A percentile compares a stretch with the other conserved stretches of the same genome.
phyloP scores from a whole-genome alignment of 306 rosid genomes.

The Glycyrrhiza uralensis region DNA sequence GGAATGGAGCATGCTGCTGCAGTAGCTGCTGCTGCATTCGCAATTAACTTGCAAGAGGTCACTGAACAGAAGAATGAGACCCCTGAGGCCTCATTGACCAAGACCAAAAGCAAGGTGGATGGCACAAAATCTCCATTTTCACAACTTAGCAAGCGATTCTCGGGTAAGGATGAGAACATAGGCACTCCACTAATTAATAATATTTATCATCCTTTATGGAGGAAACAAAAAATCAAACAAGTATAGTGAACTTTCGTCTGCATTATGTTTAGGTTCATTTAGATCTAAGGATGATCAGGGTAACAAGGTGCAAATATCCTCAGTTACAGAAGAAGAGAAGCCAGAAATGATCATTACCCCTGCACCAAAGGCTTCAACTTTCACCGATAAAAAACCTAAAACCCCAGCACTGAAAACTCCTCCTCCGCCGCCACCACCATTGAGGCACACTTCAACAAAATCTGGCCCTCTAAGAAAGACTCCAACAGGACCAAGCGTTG shows the following conservation, averaged over 20 bases:
- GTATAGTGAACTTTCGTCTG: not conserved
- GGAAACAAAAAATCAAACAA: not conserved
- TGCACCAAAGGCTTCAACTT: slow-evolving; percentile 35
- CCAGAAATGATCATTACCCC: slow-evolving; percentile 26
- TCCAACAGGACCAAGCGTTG: slow-evolving; percentile 14
- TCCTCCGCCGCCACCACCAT: slow-evolving; percentile 25
- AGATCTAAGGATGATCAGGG: slow-evolving; percentile 35
- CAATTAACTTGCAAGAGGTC: slow-evolving; percentile 42
- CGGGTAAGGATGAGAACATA: slow-evolving; percentile 43
- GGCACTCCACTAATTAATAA: not conserved
- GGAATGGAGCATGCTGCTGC: slow-evolving; percentile 55
- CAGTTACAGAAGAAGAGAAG: slow-evolving; percentile 22
- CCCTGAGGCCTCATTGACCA: slow-evolving; percentile 18
- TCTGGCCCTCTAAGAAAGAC: slow-evolving; percentile 15
- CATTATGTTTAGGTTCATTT: slow-evolving; percentile 41
- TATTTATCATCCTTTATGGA: not conserved
- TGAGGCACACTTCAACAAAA: slow-evolving; percentile 7
- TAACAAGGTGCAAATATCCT: slow-evolving; percentile 28
- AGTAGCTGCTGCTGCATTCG: slow-evolving; percentile 73
- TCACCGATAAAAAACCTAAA: slow-evolving; percentile 28
- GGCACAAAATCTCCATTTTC: slow-evolving; percentile 30
- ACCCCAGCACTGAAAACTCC: not conserved
- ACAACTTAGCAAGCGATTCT: slow-evolving; percentile 36
- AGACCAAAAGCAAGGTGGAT: slow-evolving; percentile 39
- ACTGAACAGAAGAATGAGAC: slow-evolving; percentile 24